phyloP scores from a whole-genome alignment of 1,139 yeast genomes.

The Scheffersomyces titani region DNA sequence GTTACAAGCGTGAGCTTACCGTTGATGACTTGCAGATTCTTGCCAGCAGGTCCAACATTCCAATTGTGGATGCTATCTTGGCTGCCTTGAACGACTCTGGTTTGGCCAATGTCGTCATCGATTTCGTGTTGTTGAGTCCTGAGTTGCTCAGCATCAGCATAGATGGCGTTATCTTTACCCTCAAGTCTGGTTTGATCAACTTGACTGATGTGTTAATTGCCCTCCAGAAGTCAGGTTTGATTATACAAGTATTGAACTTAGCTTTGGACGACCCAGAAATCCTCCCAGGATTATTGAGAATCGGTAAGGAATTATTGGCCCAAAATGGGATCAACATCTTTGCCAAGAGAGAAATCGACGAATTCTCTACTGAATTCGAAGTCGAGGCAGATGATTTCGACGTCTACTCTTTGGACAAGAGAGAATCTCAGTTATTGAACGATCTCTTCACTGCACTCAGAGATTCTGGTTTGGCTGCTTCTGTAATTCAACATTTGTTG shows the following conservation, averaged over 20 bases:
- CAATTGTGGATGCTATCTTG: constrained; percentile 26
- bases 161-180: constrained; percentile 23
- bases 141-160: constrained; percentile 24
- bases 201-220: constrained; percentile 28
- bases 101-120: constrained; percentile 25
- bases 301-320: constrained; percentile 23
- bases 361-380: not conserved
- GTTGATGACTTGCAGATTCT: constrained; percentile 5
- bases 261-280: constrained; percentile 28
- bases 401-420: constrained; percentile 11
- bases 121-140: constrained; percentile 26
- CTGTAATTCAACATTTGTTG: constrained; percentile 26
- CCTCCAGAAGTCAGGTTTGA: constrained; percentile 30
- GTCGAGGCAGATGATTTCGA: not conserved
- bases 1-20: not conserved
- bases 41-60: constrained; percentile 17
- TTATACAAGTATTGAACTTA: constrained; percentile 24
- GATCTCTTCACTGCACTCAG: constrained; percentile 25
- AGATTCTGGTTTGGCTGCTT: constrained; percentile 33
- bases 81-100: constrained; percentile 22
- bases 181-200: constrained; percentile 21
- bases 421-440: constrained; percentile 26
- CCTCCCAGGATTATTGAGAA: constrained; percentile 30
- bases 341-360: constrained; percentile 7
- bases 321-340: constrained; percentile 21